Evolutionary conservation across 129 eudicot genomes (phyloP), one percentile per base, ranked within the genome.

Genomic region (sunflower (Helianthus annuus)): DNA sequence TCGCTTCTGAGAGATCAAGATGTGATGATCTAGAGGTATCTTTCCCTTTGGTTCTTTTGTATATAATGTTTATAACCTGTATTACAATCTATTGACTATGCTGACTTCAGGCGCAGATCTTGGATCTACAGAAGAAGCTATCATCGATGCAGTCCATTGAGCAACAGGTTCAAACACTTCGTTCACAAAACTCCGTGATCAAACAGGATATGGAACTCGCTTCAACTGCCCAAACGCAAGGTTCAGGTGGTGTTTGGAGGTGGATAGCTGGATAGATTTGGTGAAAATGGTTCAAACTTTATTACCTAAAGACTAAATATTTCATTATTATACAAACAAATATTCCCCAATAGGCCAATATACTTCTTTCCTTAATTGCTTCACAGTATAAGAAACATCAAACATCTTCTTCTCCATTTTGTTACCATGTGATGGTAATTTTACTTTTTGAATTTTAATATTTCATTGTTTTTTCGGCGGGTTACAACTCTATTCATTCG

Each of bases 1-100:
- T 95, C 68, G 86, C 80, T 44, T 82, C 88, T 64, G 99, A 95
- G 84, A 86, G 90, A 83, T 95, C 96, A 78, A 84, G 99, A 95
- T 95, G 99, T 62, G 88, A 87, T 76, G 85, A 83, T 63, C 85
- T 95, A 16, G 99, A 95, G 99, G 98, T 92, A 60, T 39, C 29
- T 74, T 74, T 68, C n/a, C 49, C 55, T 22, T 59, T 16, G 24
- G 48, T 73, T 52, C 13, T 61, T 81, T 75, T 48, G 12, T 16
- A 38, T 29, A 45, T 7, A 22, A 36, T 48, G 16, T 65, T 32
- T 0, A 32, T 32, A 73, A 53, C 72, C 53, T 27, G 29, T 55
- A 15, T 62, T n/a, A 56, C 48, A 32, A 45, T 74, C 6, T 63
- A 13, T 40, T 40, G 11, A 46, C n/a, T 22, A 66, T 75, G 81